These are phyloP conservation scores for Cardamine chenopodiifolia DNA, from an alignment of 345 rosid species.

Conservation along the genomic window DNA sequence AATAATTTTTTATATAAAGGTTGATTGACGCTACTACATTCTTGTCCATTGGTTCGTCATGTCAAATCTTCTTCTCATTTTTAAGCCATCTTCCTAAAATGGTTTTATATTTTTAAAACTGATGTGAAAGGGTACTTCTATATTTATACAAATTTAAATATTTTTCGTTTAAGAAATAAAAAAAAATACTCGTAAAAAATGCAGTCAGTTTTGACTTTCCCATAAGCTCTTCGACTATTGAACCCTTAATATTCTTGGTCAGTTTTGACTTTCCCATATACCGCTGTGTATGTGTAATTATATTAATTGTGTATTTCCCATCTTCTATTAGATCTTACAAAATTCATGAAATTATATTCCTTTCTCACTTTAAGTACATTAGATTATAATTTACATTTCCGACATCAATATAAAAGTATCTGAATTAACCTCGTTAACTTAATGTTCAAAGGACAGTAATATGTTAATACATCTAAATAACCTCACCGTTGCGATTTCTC, in stretches of 20 bases:
- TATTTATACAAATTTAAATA: background rate
- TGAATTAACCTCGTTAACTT: background rate
- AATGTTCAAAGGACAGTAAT: background rate
- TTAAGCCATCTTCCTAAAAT: background rate
- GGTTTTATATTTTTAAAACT: background rate
- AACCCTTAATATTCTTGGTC: slow-evolving; percentile 3
- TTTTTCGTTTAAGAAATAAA: background rate
- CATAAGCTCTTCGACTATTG: background rate
- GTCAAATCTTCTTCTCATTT: slow-evolving; percentile 38
- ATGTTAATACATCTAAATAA: too few relatives aligned
- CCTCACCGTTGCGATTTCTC: background rate
- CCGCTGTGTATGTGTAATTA: too few relatives aligned
- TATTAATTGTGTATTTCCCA: slow-evolving; percentile 24
- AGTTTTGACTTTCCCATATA: too few relatives aligned
- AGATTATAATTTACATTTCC: background rate
- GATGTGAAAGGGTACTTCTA: background rate
- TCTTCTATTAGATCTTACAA: slow-evolving; percentile 10
- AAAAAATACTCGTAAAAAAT: background rate
- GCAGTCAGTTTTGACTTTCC: slow-evolving; percentile 13
- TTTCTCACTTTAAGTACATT: slow-evolving; percentile 2
- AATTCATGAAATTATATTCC: background rate
- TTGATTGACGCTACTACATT: slow-evolving; percentile 49
- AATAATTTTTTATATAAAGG: background rate
- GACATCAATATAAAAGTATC: background rate
- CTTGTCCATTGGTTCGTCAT: slow-evolving; percentile 43